Conservation (phyloP, 139 green algal species). For the Volvox reticuliferus region DNA sequence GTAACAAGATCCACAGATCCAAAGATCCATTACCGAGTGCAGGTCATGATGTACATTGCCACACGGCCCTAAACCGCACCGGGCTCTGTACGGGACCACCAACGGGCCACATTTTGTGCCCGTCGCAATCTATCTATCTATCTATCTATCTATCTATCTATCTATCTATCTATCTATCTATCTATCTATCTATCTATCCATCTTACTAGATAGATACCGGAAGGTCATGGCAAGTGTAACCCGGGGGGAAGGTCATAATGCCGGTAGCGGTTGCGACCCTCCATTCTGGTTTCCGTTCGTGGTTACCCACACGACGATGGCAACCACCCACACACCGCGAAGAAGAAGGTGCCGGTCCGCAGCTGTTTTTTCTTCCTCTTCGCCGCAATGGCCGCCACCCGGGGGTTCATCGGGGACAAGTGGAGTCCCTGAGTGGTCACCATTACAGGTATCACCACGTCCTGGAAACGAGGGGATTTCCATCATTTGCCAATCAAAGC, state of each 20-base stretch:
- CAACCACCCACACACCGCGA: constrained; percentile 19
- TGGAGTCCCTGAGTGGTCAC: constrained; percentile 47
- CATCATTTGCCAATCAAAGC: no score
- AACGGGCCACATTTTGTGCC: no score
- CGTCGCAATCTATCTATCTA: not conserved
- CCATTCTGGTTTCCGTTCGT: not conserved
- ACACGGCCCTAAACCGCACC: no score
- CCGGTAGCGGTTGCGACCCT: no score
- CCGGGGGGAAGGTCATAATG: no score
- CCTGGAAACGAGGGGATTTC: constrained; percentile 16
- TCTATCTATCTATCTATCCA: not conserved
- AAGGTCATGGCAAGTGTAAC: no score
- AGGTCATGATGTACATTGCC: no score
- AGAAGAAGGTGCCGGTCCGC: constrained; percentile 54
- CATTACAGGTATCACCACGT: constrained; percentile 60
- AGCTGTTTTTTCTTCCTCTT: not conserved
- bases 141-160: not conserved
- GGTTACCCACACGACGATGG: not conserved
- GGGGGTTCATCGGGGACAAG: constrained; percentile 43
- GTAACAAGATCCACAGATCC: no score
- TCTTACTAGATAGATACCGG: no score
- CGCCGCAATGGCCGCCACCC: not conserved
- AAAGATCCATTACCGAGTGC: no score
- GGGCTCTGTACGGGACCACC: no score
- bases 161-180: not conserved